Conservation (phyloP, 148 eudicot species). For the Simmondsia chinensis region DNA sequence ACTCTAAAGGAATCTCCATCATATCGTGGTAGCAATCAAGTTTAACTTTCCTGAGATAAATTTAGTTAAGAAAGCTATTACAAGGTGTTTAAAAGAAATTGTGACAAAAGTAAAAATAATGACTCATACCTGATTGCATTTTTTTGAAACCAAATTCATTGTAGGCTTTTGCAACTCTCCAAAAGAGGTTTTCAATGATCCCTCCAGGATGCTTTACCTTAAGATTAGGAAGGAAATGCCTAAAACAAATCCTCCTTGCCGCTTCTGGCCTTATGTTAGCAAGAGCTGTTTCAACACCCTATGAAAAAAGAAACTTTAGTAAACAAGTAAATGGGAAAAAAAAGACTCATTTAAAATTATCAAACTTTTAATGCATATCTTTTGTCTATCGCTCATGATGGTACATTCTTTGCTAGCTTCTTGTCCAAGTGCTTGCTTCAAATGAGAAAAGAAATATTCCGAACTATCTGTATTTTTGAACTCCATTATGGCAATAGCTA, state of each 20-base stretch:
- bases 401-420: background rate
- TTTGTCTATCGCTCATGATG: background rate
- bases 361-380: background rate
- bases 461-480: background rate
- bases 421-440: background rate
- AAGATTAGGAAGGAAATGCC: background rate
- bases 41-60: background rate
- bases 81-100: too few relatives aligned
- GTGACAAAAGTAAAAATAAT: too few relatives aligned
- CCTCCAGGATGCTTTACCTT: background rate
- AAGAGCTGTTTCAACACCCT: background rate
- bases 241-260: background rate
- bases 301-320: background rate
- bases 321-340: background rate
- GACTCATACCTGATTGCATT: background rate
- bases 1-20: background rate
- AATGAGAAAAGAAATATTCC: background rate
- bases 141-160: background rate
- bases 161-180: background rate
- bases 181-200: background rate
- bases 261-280: background rate
- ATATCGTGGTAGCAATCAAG: background rate
- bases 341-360: background rate
- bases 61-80: too few relatives aligned
- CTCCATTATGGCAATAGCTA: background rate